Percentiles rank a stretch among this genome's conserved stretches.
phyloP scores from a whole-genome alignment of 257 asterid genomes.

The Forsythia suspensa region DNA sequence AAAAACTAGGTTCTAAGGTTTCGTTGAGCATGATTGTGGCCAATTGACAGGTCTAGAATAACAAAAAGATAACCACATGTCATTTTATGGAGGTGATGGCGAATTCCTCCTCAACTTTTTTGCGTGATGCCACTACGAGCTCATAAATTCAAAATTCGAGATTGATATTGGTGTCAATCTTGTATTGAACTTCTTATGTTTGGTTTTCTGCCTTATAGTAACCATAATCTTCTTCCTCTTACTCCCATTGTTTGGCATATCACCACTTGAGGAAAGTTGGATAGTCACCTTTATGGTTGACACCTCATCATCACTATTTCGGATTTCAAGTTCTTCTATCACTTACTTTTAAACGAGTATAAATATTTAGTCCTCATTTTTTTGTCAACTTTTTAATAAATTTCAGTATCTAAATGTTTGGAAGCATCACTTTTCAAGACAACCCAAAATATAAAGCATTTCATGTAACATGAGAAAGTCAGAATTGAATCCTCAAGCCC shows the following conservation, averaged over 20 bases:
- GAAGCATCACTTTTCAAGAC: background rate
- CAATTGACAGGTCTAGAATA: background rate
- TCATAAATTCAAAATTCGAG: background rate
- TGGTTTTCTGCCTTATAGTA: background rate
- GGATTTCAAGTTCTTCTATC: background rate
- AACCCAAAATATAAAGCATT: background rate
- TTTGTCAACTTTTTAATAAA: background rate
- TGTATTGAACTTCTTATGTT: background rate
- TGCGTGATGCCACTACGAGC: background rate
- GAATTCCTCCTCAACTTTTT: background rate
- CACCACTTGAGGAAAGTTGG: background rate
- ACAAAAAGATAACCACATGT: background rate
- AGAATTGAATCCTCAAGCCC: background rate
- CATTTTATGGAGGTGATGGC: background rate
- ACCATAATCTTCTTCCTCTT: background rate
- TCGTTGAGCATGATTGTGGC: background rate
- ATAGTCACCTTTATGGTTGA: background rate
- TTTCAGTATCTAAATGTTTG: background rate
- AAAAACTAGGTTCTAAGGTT: background rate
- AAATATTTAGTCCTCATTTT: background rate
- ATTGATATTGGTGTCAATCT: background rate
- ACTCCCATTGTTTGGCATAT: background rate
- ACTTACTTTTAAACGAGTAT: background rate
- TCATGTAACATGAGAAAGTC: background rate
- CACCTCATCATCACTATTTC: background rate